Base-by-base conservation (phyloP, 129 eudicot genomes). In the Lactuca saligna region DNA sequence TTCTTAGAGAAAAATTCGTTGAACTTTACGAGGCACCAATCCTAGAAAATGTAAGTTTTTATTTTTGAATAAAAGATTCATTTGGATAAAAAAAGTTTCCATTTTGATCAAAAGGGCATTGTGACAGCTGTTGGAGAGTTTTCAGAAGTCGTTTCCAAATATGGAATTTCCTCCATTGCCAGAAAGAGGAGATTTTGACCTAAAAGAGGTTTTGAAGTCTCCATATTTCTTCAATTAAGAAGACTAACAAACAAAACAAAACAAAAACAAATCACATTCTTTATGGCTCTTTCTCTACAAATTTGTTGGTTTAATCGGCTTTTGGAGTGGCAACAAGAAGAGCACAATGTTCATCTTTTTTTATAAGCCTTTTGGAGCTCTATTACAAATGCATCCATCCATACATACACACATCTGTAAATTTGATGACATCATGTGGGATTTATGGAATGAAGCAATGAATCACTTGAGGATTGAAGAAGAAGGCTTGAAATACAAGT, bases 1-100 rank as follows among this genome's bases (percentile, higher is more conserved):
- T 89, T 54, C 87, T 94, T 56, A 71, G 99, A 63, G 99, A 94
- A 76, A 89, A 94, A 77, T 94, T 94, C 57, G 99, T 90, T 63
- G 97, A 89, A 54, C 99, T 94, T 57, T 94, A 94, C 32, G 99
- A 89, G 64, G 86, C 86, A 34, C 99, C 99, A 8, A 81, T 94
- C 16, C 72, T 94, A 68, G 99, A 94, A 75, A 85, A 90, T 74
- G 99, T 94, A 72, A 85, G 91, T 77, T 39, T 62, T 46, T 46
- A 20, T 46, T 3, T 25, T 25, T 25, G 29, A 25, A 46, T 10
- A 46, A 46, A 39, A 3, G 1, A 10, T 46, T 10, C 12, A 6
- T 46, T 46, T n/a, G 3, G 5, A 46, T 12, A 3, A 0, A 35
- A 35, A 35, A 35, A 35, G 38, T 0, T 35, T 35, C 38, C 6